These are phyloP conservation scores for Adansonia grandidieri DNA, from an alignment of 441 rosid species.

Conservation along the genomic window DNA sequence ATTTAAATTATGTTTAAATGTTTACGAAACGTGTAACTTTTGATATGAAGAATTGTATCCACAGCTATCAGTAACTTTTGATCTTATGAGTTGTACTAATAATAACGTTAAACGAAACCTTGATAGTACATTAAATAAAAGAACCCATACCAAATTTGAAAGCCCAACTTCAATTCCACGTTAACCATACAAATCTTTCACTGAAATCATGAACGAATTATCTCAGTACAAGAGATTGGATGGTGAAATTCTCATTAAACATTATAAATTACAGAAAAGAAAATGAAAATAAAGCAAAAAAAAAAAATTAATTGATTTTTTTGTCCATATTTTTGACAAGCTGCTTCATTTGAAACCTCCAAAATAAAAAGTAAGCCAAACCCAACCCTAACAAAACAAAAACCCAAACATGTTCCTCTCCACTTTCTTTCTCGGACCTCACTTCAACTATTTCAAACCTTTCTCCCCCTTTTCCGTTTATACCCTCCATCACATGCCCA, in stretches of 20 bases:
- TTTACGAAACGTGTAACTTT: too few relatives aligned
- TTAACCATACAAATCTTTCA: not conserved
- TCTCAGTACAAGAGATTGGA: too few relatives aligned
- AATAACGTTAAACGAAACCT: too few relatives aligned
- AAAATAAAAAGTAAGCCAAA: constrained; percentile 70
- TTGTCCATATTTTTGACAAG: constrained; percentile 63
- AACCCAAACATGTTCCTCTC: constrained; percentile 70
- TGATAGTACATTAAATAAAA: not conserved
- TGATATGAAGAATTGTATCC: too few relatives aligned
- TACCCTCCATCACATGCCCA: constrained; percentile 64
- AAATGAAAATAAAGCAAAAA: not conserved
- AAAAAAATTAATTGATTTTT: constrained; percentile 42
- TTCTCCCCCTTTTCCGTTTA: constrained; percentile 50
- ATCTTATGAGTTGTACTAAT: too few relatives aligned
- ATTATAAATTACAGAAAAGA: not conserved
- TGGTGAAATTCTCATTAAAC: not conserved
- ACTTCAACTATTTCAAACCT: constrained; percentile 70
- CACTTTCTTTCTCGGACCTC: constrained; percentile 55
- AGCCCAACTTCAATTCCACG: too few relatives aligned
- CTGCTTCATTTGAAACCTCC: constrained; percentile 90
- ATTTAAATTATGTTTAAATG: too few relatives aligned
- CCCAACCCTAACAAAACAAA: constrained; percentile 71
- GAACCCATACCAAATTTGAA: not conserved
- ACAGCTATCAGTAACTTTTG: too few relatives aligned
- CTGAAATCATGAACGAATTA: not conserved